Percentiles rank a stretch among this genome's conserved stretches.
These are phyloP conservation scores for Umbelopsis vinacea DNA, from an alignment of 192 early-diverging fungal genomes.

Conservation along the genomic window DNA sequence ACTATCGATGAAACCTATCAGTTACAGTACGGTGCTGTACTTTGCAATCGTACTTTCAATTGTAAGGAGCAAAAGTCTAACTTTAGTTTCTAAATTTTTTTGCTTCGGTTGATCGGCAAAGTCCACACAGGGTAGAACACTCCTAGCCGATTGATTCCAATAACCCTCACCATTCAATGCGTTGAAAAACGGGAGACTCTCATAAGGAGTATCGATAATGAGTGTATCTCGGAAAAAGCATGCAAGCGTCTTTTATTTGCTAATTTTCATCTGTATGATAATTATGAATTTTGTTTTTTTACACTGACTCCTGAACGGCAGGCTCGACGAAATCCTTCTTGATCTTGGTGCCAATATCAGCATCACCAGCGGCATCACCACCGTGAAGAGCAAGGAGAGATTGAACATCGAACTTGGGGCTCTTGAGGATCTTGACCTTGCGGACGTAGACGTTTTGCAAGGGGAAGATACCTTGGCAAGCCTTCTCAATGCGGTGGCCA, in stretches of 20 bases:
- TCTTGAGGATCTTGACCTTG: slow-evolving; percentile 99
- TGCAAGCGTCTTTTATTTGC: slow-evolving; percentile 24
- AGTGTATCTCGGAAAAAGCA: slow-evolving; percentile 9
- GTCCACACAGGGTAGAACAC: background rate
- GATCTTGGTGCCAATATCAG: slow-evolving; percentile 80
- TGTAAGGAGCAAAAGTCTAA: background rate
- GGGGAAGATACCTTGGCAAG: slow-evolving; percentile 96
- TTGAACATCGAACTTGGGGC: slow-evolving; percentile 93
- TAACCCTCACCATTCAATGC: no score
- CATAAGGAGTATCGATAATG: background rate
- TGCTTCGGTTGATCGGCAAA: slow-evolving; percentile 1
- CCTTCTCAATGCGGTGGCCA: slow-evolving; percentile 97
- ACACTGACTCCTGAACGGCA: slow-evolving; percentile 67
- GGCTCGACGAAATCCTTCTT: slow-evolving; percentile 86
- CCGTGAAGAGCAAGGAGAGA: slow-evolving; percentile 98
- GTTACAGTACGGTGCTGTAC: background rate
- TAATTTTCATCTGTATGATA: slow-evolving; percentile 17
- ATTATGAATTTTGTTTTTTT: slow-evolving; percentile 34
- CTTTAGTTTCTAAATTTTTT: background rate
- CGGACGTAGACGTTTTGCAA: slow-evolving; percentile 95
- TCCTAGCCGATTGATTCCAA: background rate
- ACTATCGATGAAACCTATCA: background rate
- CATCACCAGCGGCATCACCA: slow-evolving; percentile 74
- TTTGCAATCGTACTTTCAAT: background rate
- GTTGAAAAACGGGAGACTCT: no score